Evolutionary conservation across 441 rosid genomes (phyloP).

Genomic region (Pelargonium myrrhifolium): DNA sequence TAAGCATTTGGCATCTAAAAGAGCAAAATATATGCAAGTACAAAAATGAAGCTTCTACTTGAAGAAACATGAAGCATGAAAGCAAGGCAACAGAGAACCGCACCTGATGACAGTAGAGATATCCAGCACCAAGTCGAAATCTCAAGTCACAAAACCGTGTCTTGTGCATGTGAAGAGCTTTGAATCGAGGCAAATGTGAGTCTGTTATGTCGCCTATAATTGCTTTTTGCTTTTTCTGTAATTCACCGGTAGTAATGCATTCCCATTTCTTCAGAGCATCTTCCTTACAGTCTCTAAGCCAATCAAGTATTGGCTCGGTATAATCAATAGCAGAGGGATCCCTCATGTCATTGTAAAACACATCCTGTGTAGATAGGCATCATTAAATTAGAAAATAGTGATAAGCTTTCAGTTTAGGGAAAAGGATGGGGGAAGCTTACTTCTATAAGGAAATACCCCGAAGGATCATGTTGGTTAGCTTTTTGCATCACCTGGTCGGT

Average conservation of each 20-base stretch:
- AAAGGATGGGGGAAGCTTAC: constrained; percentile 29
- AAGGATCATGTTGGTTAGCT: constrained; percentile 59
- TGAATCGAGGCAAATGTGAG: constrained; percentile 47
- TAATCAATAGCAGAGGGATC: constrained; percentile 50
- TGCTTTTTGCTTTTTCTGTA: constrained; percentile 47
- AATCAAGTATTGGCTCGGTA: constrained; percentile 61
- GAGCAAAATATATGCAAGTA: too few species aligned
- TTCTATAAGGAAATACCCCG: constrained; percentile 88
- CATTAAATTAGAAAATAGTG: constrained; percentile 14
- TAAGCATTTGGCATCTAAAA: too few species aligned
- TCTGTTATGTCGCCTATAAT: constrained; percentile 36
- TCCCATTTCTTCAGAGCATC: constrained; percentile 75
- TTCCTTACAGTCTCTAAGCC: constrained; percentile 61
- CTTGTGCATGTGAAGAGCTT: constrained; percentile 50
- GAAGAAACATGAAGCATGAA: not conserved
- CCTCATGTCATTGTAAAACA: constrained; percentile 75
- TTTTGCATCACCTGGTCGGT: constrained; percentile 70
- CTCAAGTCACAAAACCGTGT: constrained; percentile 57
- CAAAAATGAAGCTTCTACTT: not conserved
- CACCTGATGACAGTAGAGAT: constrained; percentile 90
- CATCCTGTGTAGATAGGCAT: constrained; percentile 39
- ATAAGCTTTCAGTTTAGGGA: constrained; percentile 2
- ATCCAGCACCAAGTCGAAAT: constrained; percentile 77
- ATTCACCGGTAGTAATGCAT: constrained; percentile 47
- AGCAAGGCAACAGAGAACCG: not conserved